Conservation (phyloP, 805 yeast genomes). For the Saccharomycopsis oosterbeekiorum region DNA sequence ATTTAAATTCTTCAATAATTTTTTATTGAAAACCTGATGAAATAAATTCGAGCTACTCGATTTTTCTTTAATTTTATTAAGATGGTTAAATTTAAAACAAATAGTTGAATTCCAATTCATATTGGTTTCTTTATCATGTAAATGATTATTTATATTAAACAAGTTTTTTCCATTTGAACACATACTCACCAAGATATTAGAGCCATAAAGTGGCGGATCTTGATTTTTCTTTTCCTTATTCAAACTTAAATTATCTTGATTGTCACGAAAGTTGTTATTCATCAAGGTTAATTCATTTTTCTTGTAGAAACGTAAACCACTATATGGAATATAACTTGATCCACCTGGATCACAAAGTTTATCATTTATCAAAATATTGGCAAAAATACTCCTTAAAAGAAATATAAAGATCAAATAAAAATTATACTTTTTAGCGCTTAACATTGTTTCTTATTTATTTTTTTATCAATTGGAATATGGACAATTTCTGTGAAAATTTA, state of each 20-base stretch:
- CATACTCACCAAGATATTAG: conserved; percentile 5
- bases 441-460: background rate
- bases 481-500: background rate
- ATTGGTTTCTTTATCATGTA: conserved; percentile 3
- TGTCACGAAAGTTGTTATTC: background rate
- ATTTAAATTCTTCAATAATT: background rate
- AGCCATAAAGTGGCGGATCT: background rate
- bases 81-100: conserved; percentile 4
- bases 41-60: background rate
- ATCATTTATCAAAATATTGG: conserved; percentile 11
- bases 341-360: conserved; percentile 14
- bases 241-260: background rate
- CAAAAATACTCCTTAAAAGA: background rate
- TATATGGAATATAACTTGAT: conserved; percentile 4
- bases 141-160: conserved; percentile 1
- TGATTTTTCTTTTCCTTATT: background rate
- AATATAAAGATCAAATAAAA: background rate
- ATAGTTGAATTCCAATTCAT: conserved; percentile 15
- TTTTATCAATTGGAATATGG: background rate
- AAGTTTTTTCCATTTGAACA: conserved; percentile 10
- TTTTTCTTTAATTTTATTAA: background rate
- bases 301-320: conserved; percentile 14
- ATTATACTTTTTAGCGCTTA: background rate
- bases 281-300: conserved; percentile 3
- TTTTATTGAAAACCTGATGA: background rate